A percentile compares a stretch with the other conserved stretches of the same genome.
phyloP scores from a whole-genome alignment of 352 stramenopile species.

The Pseudoperonospora humuli region DNA sequence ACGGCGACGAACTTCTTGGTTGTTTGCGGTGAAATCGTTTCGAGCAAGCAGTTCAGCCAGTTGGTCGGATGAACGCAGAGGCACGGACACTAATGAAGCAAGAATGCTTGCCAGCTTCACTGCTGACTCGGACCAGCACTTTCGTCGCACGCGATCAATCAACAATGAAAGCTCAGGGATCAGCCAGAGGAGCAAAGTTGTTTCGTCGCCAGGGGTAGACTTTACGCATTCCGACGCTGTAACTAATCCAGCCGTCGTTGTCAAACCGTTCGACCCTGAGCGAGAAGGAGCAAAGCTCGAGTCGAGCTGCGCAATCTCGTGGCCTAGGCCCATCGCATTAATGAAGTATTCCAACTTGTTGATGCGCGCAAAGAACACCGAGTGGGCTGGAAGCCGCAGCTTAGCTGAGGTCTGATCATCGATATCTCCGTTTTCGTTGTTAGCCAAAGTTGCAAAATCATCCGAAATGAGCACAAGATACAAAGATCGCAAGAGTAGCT shows the following conservation, averaged over 20 bases:
- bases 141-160: conserved; percentile 56
- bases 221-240: conserved; percentile 51
- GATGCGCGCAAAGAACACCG: conserved; percentile 63
- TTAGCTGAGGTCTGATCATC: conserved; percentile 25
- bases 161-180: conserved; percentile 60
- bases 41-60: conserved; percentile 42
- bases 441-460: conserved; percentile 21
- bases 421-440: conserved; percentile 17
- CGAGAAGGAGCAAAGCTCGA: conserved; percentile 64
- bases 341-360: conserved; percentile 85
- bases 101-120: conserved; percentile 63
- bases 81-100: conserved; percentile 46
- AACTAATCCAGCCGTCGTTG: conserved; percentile 36
- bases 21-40: conserved; percentile 59
- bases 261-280: conserved; percentile 31
- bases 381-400: conserved; percentile 40
- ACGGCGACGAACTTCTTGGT: conserved; percentile 64
- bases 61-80: conserved; percentile 63
- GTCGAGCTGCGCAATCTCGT: conserved; percentile 63
- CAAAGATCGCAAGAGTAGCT: conserved; percentile 63
- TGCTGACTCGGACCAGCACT: conserved; percentile 64
- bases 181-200: conserved; percentile 68
- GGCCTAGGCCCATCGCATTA: conserved; percentile 65
- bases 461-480: conserved; percentile 61
- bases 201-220: conserved; percentile 62